phyloP scores from a whole-genome alignment of 1,284 basidiomycete genomes.

The Marasmius tenuissimus region DNA sequence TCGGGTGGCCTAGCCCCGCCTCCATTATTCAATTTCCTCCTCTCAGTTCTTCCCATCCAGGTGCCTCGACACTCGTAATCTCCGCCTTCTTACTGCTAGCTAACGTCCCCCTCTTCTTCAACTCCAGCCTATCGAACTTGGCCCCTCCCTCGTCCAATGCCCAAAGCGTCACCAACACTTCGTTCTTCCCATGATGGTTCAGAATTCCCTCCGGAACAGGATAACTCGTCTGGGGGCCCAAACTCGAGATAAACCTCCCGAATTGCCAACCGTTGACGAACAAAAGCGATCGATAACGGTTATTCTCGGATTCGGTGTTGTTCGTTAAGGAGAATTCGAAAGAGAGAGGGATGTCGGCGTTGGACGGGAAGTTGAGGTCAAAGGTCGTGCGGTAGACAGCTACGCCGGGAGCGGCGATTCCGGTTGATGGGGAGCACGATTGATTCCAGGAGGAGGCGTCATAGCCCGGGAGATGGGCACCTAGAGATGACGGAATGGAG shows the following conservation, averaged over 20 bases:
- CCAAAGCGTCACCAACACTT: constrained; percentile 39
- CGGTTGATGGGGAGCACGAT: constrained; percentile 34
- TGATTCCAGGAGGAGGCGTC: constrained; percentile 30
- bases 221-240: constrained; percentile 32
- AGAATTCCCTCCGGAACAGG: constrained; percentile 43
- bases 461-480: constrained; percentile 45
- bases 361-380: constrained; percentile 35
- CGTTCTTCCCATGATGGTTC: constrained; percentile 39
- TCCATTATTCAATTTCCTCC: constrained; percentile 5
- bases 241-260: constrained; percentile 31
- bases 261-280: constrained; percentile 48
- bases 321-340: constrained; percentile 36
- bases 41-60: constrained; percentile 32
- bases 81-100: constrained; percentile 33
- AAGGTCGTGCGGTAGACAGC: constrained; percentile 44
- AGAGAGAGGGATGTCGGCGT: constrained; percentile 40
- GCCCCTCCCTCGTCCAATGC: constrained; percentile 39
- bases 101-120: constrained; percentile 28
- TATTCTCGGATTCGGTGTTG: constrained; percentile 22
- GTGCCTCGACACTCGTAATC: constrained; percentile 29
- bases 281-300: constrained; percentile 35
- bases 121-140: constrained; percentile 31
- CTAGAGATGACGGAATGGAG: constrained; percentile 13
- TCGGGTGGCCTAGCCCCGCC: no score
- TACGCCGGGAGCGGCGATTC: constrained; percentile 39